phyloP scores from a whole-genome alignment of 768 basidiomycete species.

The Auricularia sp. region DNA sequence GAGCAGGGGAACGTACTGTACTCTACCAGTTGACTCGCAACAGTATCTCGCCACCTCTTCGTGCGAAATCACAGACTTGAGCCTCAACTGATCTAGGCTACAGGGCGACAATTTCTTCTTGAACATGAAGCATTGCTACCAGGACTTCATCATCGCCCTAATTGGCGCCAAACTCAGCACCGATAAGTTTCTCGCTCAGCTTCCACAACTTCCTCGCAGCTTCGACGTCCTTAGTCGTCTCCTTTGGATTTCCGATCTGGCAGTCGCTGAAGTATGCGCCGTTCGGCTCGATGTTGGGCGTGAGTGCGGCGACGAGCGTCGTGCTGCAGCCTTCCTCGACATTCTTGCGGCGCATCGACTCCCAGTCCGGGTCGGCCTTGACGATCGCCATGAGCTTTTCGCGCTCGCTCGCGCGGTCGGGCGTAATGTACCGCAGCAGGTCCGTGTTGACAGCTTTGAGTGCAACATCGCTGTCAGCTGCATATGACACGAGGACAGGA shows the following conservation, averaged over 20 bases:
- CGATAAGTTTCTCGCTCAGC: slow-evolving; percentile 23
- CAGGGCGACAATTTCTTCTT: too few species aligned
- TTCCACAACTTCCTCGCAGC: slow-evolving; percentile 21
- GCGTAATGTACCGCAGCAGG: neutral
- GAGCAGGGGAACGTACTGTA: too few species aligned
- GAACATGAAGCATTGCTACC: too few species aligned
- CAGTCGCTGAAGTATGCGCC: slow-evolving; percentile 21
- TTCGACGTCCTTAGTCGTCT: slow-evolving; percentile 16
- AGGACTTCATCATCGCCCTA: too few species aligned
- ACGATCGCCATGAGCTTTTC: neutral
- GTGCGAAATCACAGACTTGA: too few species aligned
- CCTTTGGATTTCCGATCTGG: slow-evolving; percentile 15
- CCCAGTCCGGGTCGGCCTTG: neutral
- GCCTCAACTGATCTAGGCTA: too few species aligned
- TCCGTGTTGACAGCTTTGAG: neutral
- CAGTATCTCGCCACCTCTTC: too few species aligned
- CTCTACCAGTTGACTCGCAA: too few species aligned
- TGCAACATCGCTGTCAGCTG: neutral
- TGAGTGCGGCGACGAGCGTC: slow-evolving; percentile 24
- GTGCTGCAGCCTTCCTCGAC: slow-evolving; percentile 10
- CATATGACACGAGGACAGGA: neutral
- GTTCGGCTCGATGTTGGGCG: slow-evolving; percentile 13
- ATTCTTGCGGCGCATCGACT: neutral
- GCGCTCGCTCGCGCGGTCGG: neutral
- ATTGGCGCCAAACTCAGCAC: neutral